Conservation (phyloP, 768 basidiomycete genomes). For the Lactarius pseudohatsudake region DNA sequence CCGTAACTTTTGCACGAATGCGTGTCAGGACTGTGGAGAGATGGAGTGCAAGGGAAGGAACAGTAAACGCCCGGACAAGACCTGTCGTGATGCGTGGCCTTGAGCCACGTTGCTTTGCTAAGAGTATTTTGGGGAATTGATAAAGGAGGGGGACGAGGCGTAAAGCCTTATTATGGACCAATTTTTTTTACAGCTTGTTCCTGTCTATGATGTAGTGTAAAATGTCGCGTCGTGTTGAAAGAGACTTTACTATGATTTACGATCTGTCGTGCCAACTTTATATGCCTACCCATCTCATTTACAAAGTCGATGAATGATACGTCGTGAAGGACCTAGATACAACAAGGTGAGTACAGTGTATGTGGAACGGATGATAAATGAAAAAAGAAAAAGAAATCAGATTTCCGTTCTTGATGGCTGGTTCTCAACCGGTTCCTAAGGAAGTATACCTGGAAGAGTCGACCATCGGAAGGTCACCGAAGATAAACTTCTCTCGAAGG, state of each 20-base stretch:
- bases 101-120: constrained; percentile 8
- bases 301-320: not conserved
- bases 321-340: not conserved
- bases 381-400: constrained; percentile 4
- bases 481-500: constrained; percentile 5
- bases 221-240: not conserved
- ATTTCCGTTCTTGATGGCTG: constrained; percentile 23
- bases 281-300: not conserved
- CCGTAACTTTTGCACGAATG: constrained; percentile 65
- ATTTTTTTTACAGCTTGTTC: not conserved
- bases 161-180: not conserved
- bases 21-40: constrained; percentile 84
- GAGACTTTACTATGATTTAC: not conserved
- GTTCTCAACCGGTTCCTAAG: constrained; percentile 14
- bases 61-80: constrained; percentile 73
- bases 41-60: constrained; percentile 76
- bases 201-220: constrained; percentile 5
- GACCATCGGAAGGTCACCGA: constrained; percentile 16
- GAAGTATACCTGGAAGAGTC: constrained; percentile 19
- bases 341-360: constrained; percentile 1
- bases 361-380: not conserved
- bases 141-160: not conserved
- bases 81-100: constrained; percentile 59
- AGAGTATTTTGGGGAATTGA: not conserved
- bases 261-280: not conserved